Evolutionary conservation across 2,329 filamentous ascomycete genomes (phyloP), one percentile per base, ranked within the genome.

Genomic region (Meredithiella fracta): DNA sequence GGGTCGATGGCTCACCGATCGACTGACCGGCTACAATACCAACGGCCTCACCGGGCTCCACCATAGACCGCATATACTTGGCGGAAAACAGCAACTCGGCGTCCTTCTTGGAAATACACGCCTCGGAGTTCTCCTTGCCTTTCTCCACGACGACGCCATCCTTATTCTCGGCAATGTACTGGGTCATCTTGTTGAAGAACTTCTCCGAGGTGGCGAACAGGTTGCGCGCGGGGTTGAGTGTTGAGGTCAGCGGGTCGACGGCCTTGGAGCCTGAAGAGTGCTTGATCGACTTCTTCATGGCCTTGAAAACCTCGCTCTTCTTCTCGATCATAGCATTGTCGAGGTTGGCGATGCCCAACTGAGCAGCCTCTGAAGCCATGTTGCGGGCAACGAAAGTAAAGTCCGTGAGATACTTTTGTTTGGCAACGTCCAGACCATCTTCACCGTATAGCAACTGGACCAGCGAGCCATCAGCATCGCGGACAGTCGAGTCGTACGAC

Each of bases 401-500:
- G 65, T 97, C 83, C 40, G 77, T 82, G 23, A 98, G 74, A 66
- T 96, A 94, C 64, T 88, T 92, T 63, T 94, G 87, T 69, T 96
- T 97, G 1, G 87, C 87, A 53, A 94, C 85, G 66, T 98, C 92
- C 20, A 97, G 75, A 34, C 91, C 92, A 65, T 98, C 92, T 67
- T 98, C 92, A 59, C 92, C 92, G 65, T 97, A 98, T 31, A 98
- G 69, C 69, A 98, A 97, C 66, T 98, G 92, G 2, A 98, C 78
- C 64, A 98, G 78, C 1, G 85, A 87, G 23, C 94, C 94, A 66
- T 98, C 94, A 0, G 91, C 83, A 64, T 98, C 91, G 60, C 92
- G 82, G 15, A 98, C 92, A 1, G 90, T 94, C 7, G 84, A 90
- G 65, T 98, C 92, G 66, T 98, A 97, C 59, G 90, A 82, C 1